phyloP scores from a whole-genome alignment of 78 protist species.

The Dictyostelium firmibasis region DNA sequence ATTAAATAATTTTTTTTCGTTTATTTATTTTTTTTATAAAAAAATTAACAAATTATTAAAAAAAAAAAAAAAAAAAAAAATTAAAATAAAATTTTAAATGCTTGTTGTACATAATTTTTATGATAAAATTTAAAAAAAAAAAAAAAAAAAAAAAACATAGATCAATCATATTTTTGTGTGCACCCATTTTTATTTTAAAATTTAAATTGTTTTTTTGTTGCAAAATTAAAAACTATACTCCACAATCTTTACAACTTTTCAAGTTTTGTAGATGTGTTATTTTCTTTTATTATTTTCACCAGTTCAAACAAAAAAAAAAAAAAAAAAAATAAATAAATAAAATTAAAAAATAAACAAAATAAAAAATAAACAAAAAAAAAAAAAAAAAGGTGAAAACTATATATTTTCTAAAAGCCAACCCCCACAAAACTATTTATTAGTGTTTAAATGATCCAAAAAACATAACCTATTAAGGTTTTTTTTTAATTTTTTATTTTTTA shows the following conservation, averaged over 20 bases:
- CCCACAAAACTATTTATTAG: neutral
- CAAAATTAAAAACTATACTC: neutral
- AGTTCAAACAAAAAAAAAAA: neutral
- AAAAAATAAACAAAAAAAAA: neutral
- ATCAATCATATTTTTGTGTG: neutral
- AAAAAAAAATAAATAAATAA: neutral
- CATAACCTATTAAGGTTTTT: neutral
- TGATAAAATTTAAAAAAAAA: too few species aligned
- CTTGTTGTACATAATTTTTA: neutral
- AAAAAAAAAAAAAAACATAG: too few species aligned
- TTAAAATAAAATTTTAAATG: too few species aligned
- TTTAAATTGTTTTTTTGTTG: neutral
- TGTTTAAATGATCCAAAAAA: neutral
- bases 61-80: too few species aligned
- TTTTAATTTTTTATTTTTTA: neutral
- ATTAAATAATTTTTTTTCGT: neutral
- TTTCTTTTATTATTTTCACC: neutral
- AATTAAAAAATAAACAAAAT: neutral
- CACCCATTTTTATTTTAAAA: neutral
- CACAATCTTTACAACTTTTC: neutral
- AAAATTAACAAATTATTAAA: too few species aligned
- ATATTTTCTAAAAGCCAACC: neutral
- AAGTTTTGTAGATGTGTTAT: neutral
- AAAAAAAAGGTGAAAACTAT: neutral
- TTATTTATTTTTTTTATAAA: neutral